Conservation (phyloP, 768 basidiomycete species). For the Psilocybe cyanescens region DNA sequence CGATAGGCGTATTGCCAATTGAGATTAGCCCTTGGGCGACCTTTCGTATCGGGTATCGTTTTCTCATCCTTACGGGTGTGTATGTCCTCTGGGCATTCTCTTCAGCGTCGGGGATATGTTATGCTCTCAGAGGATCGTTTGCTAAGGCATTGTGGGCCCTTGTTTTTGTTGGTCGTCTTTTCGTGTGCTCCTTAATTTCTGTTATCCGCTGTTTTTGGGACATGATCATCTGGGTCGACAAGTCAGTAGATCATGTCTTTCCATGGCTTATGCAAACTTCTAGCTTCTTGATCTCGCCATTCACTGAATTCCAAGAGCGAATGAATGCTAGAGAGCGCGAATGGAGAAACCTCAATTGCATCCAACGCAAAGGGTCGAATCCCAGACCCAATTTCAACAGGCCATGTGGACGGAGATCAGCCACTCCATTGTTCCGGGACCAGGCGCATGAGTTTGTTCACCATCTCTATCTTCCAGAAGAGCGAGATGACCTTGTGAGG, state of each 20-base stretch:
- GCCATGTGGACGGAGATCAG: slow-evolving; percentile 2
- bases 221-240: background rate
- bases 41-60: background rate
- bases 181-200: background rate
- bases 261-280: background rate
- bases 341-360: background rate
- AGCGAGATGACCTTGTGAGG: background rate
- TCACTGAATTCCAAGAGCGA: background rate
- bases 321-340: slow-evolving; percentile 1
- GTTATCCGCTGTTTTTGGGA: background rate
- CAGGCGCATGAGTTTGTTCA: background rate
- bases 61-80: background rate
- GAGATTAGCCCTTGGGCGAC: background rate
- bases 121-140: background rate
- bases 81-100: slow-evolving; percentile 1
- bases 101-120: background rate
- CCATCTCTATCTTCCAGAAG: slow-evolving; percentile 18
- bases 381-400: background rate
- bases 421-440: slow-evolving; percentile 3
- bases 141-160: background rate
- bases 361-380: background rate
- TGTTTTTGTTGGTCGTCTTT: background rate
- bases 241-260: background rate
- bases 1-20: background rate
- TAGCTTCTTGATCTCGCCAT: background rate